These are phyloP conservation scores for Clavaria fumosa DNA, from an alignment of 768 basidiomycete species.

Conservation along the genomic window DNA sequence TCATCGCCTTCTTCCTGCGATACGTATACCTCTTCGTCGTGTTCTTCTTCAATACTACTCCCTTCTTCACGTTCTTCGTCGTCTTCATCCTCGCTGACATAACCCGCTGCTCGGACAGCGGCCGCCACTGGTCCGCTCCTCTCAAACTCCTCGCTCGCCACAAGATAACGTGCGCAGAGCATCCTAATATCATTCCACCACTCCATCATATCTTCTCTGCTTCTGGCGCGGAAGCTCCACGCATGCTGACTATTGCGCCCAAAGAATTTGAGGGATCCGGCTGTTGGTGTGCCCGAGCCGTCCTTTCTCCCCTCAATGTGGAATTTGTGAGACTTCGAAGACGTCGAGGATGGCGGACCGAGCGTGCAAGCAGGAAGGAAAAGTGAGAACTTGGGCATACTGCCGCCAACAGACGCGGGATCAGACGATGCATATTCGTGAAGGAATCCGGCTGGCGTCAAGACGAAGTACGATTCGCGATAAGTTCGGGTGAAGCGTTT, in stretches of 20 bases:
- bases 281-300: constrained; percentile 51
- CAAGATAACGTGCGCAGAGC: constrained; percentile 86
- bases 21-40: constrained; percentile 29
- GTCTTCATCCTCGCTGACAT: constrained; percentile 65
- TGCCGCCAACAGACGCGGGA: constrained; percentile 33
- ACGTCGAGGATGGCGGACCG: constrained; percentile 65
- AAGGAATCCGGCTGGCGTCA: constrained; percentile 91
- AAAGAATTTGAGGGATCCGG: constrained; percentile 32
- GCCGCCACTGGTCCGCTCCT: constrained; percentile 84
- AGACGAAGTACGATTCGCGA: constrained; percentile 76
- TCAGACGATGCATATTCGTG: constrained; percentile 82
- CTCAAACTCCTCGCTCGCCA: constrained; percentile 88
- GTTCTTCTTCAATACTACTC: constrained; percentile 42
- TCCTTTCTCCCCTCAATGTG: constrained; percentile 89
- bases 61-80: constrained; percentile 48
- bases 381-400: constrained; percentile 61
- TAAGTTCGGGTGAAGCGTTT: constrained; percentile 85
- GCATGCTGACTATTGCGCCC: constrained; percentile 36
- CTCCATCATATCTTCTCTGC: constrained; percentile 97
- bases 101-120: constrained; percentile 81
- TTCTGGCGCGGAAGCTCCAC: constrained; percentile 82
- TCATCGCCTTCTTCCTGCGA: constrained; percentile 24
- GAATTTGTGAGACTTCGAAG: constrained; percentile 81
- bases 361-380: constrained; percentile 94
- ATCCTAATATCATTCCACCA: constrained; percentile 98